Evolutionary conservation across 257 asterid species (phyloP), one percentile per base, ranked within the genome.

Genomic region (Forsythia suspensa): DNA sequence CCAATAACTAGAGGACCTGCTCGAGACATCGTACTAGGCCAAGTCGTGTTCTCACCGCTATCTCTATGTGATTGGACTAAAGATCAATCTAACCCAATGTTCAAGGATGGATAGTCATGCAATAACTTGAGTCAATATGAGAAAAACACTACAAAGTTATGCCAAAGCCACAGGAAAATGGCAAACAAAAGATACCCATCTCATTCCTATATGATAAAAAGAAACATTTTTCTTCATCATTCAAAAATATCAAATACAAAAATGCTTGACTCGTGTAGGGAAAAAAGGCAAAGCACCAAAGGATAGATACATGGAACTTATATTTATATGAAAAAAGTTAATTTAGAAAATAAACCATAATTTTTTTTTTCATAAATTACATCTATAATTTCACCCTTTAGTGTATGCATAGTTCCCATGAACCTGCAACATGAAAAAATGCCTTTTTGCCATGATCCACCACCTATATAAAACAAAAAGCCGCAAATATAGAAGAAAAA

Each of bases 381-480:
- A 75, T 42, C 39, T 34, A 10, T 20, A 20, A 20, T 8, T 77
- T 41, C 81, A 90, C 93, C 95, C 95, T 73, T 83, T 85, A 76
- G 86, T 63, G 68, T 90, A 90, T 8, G 87, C 88, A 84, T 87
- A 90, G 70, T 87, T 81, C 72, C 95, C 91, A 69, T 84, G 76
- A 21, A 90, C 88, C 80, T 83, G 95, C 79, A 90, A 75, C 93
- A 90, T 85, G 84, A 88, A 24, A 24, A 76, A 74, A 87, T 44
- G 89, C 88, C 70, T 84, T 89, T 70, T 81, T 87, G 70, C 95
- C 95, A 44, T 90, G 91, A 80, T 90, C 93, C 83, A 85, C 81
- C 15, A 80, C 88, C 95, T 90, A 78, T 79, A 81, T 55, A 63
- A 41, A 78, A 79, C 67, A 24, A 39, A 66, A 67, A 36, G 57